Evolutionary conservation across 139 green algal genomes (phyloP).

Genomic region (Chlamydomonas sphaeroides): DNA sequence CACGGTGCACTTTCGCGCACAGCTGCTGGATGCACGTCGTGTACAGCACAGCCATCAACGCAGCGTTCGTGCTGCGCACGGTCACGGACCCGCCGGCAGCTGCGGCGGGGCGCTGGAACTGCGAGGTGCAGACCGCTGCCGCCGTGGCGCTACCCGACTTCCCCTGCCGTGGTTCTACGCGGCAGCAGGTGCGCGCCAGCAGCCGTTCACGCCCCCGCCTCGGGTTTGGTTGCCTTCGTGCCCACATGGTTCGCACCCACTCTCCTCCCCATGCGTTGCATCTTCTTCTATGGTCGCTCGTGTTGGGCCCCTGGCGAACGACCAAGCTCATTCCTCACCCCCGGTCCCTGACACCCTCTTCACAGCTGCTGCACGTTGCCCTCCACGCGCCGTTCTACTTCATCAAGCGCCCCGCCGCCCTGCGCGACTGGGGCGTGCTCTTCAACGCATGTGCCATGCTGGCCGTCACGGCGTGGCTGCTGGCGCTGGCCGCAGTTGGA

Average conservation of each 20-base stretch:
- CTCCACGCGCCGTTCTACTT: background rate
- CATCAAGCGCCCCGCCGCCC: background rate
- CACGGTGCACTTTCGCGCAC: background rate
- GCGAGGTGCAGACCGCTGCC: background rate
- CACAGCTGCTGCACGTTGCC: slow-evolving; percentile 15
- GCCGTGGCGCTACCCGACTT: background rate
- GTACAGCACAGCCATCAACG: background rate
- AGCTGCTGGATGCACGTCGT: slow-evolving; percentile 15
- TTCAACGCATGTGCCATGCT: slow-evolving; percentile 22
- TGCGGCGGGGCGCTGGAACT: background rate
- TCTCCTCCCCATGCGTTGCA: background rate
- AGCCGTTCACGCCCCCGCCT: background rate
- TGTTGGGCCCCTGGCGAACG: too few relatives aligned
- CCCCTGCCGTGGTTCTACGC: background rate
- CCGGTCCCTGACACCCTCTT: background rate
- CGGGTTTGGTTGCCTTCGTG: background rate
- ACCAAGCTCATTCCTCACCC: background rate
- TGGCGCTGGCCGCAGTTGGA: background rate
- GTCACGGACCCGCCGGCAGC: background rate
- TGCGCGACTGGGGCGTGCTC: slow-evolving; percentile 5
- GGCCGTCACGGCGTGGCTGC: slow-evolving; percentile 1
- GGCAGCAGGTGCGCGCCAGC: background rate
- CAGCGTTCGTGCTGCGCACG: slow-evolving; percentile 9
- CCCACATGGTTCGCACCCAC: too few relatives aligned
- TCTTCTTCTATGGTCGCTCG: too few relatives aligned